Base-by-base conservation (phyloP, 2,329 filamentous ascomycete genomes). In the Nothomitra cinnamomea region DNA sequence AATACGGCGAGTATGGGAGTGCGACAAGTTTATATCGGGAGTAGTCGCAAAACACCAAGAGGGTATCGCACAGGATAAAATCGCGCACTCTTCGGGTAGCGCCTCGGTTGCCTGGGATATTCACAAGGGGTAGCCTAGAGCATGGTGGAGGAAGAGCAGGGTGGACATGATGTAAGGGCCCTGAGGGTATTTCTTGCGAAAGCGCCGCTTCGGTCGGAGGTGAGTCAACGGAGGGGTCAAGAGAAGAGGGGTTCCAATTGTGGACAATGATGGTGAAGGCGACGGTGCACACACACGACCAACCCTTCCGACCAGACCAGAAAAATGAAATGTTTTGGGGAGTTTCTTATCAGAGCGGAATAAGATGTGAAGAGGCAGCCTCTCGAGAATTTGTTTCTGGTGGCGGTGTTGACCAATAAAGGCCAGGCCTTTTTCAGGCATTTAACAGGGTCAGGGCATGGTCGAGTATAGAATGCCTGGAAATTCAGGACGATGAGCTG, bases 181-280 rank as follows among this genome's bases (percentile, higher is more conserved):
- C 22, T 28, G 45, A 24, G 45, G 45, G 45, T 28, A 24, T 24
- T 49, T 49, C 32, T 22, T 49, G 15, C 22, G 10, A 32, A 10
- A 24, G 45, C 24, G 15, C 45, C 13, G 24, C 45, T 15, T 13
- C 45, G 8, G 45, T 24, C 45, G 25, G 45, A 49, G 45, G 25
- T 49, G 45, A 49, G 45, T 49, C 45, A 49, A 49, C 45, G 45
- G 45, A 49, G 45, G 45, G 45, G 45, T 49, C 45, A n/a, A 28
- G 28, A 28, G 45, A 47, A 24, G 45, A 49, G 45, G 45, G 45
- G 45, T 49, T 49, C 45, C 17, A 13, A 12, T 17, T 19, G 43
- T 5, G 21, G 43, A 32, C 13, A n/a, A 35, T 49, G 45, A 35
- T 32, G 24, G 32, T n/a, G 12, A 10, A 7, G 45, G n/a, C n/a